phyloP scores from a whole-genome alignment of 192 early-diverging fungal genomes.

The Entomortierella beljakovae region DNA sequence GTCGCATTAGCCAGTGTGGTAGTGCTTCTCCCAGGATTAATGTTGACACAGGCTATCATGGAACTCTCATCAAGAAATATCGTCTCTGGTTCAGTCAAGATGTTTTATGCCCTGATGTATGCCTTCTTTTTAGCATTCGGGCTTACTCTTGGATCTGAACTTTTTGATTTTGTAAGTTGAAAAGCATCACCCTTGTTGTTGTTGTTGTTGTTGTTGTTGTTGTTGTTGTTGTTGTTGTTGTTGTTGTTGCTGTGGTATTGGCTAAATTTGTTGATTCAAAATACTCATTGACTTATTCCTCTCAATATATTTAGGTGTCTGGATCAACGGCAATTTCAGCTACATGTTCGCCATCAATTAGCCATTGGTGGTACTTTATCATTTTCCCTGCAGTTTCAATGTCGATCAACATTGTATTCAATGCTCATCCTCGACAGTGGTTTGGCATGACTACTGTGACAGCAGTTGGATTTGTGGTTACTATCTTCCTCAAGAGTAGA shows the following conservation, averaged over 20 bases:
- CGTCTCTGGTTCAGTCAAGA: conserved; percentile 52
- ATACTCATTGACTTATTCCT: not conserved
- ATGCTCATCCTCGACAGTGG: conserved; percentile 52
- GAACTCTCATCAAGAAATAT: conserved; percentile 50
- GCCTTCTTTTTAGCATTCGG: conserved; percentile 58
- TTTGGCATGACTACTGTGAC: conserved; percentile 51
- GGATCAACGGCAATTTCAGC: conserved; percentile 10
- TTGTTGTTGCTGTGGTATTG: not conserved
- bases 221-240: not conserved
- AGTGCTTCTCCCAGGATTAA: conserved; percentile 52
- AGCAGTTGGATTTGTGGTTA: conserved; percentile 48
- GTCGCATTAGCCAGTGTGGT: conserved; percentile 50
- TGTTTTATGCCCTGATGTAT: conserved; percentile 57
- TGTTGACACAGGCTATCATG: conserved; percentile 55
- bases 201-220: not conserved
- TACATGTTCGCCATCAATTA: conserved; percentile 40
- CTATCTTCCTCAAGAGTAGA: conserved; percentile 33
- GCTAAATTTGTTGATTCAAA: not conserved
- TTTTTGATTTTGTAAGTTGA: conserved; percentile 51
- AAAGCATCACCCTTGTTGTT: not conserved
- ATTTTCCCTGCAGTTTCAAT: conserved; percentile 47
- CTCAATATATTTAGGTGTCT: not conserved
- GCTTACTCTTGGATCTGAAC: conserved; percentile 44
- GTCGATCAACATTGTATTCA: conserved; percentile 58
- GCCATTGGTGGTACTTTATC: conserved; percentile 52